Percentiles rank a stretch among this genome's conserved stretches.
phyloP scores from a whole-genome alignment of 371 early-diverging fungal genomes.

The Circinella minor region DNA sequence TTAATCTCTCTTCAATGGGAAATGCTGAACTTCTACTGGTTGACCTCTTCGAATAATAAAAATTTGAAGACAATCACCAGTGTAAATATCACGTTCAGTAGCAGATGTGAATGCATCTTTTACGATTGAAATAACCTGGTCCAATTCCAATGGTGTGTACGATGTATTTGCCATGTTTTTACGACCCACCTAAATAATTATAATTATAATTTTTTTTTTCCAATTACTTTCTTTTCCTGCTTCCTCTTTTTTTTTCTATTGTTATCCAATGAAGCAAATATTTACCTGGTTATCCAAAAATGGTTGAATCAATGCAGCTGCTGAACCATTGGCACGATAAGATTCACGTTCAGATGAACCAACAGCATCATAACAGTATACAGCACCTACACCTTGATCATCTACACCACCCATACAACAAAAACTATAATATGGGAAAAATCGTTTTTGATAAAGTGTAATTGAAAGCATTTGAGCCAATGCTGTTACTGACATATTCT shows the following conservation, averaged over 20 bases:
- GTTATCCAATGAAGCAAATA: not conserved
- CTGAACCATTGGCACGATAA: constrained; percentile 91
- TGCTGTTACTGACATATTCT: constrained; percentile 84
- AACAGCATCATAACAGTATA: constrained; percentile 97
- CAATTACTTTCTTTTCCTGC: not conserved
- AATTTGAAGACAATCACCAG: constrained; percentile 97
- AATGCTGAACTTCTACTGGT: constrained; percentile 76
- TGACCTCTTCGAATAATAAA: constrained; percentile 82
- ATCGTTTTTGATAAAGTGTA: constrained; percentile 93
- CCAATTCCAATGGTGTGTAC: constrained; percentile 54
- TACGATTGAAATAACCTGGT: constrained; percentile 79
- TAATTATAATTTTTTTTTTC: too few relatives aligned
- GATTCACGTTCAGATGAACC: constrained; percentile 90
- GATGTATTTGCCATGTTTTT: constrained; percentile 66
- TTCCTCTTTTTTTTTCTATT: not conserved
- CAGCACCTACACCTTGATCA: constrained; percentile 86
- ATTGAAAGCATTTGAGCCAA: constrained; percentile 96
- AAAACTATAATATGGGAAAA: constrained; percentile 98
- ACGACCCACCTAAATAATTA: constrained; percentile 41
- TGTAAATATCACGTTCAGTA: constrained; percentile 99
- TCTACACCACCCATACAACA: constrained; percentile 94
- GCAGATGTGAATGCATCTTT: constrained; percentile 98
- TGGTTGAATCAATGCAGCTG: constrained; percentile 94
- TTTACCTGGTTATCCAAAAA: constrained; percentile 97
- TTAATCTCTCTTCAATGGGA: constrained; percentile 84